Evolutionary conservation across 1,284 basidiomycete species (phyloP).

Genomic region (Austropuccinia psidii): DNA sequence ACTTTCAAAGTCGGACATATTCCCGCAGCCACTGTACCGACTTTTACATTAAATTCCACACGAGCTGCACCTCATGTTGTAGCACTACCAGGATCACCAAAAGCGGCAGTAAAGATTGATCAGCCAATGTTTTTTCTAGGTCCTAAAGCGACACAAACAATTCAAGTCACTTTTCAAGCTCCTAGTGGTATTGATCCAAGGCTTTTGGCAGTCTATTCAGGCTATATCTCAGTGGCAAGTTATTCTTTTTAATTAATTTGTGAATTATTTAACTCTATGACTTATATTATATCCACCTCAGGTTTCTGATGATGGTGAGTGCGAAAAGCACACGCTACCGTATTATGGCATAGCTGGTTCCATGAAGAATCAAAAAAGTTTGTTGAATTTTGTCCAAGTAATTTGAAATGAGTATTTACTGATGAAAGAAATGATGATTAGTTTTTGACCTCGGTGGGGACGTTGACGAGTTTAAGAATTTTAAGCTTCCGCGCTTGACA

Average conservation of each 20-base stretch:
- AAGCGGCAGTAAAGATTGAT: conserved; percentile 1
- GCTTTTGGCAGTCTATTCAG: conserved; percentile 29
- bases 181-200: not conserved
- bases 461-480: not conserved
- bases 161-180: conserved; percentile 8
- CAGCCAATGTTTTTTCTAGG: not conserved
- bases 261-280: not conserved
- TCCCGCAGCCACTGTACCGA: conserved; percentile 13
- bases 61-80: not conserved
- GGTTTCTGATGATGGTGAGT: conserved; percentile 34
- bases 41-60: not conserved
- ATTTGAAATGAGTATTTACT: too few species aligned
- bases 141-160: conserved; percentile 1
- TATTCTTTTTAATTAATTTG: not conserved
- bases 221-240: conserved; percentile 26
- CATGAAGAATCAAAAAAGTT: conserved; percentile 14
- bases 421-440: not conserved
- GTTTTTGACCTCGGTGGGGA: conserved; percentile 18
- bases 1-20: conserved; percentile 3
- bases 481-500: conserved; percentile 17
- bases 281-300: not conserved
- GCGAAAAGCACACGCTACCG: conserved; percentile 25
- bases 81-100: not conserved
- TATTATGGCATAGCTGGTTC: conserved; percentile 31
- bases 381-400: not conserved